Conservation (phyloP, 306 rosid genomes). For the Urtica urens region DNA sequence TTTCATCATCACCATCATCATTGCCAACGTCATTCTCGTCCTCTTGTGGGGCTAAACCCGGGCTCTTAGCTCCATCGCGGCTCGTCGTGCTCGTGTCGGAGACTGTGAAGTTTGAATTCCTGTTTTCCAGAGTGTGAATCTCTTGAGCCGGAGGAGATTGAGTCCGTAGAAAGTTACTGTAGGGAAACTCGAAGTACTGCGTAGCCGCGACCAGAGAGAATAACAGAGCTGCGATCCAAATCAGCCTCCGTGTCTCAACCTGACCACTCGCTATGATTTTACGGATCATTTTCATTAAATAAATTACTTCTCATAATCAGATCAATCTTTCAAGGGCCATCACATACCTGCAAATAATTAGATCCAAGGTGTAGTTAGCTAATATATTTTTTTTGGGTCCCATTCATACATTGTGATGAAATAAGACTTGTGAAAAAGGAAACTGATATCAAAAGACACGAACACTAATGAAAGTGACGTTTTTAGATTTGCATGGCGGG, state of each 20-base stretch:
- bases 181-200: not conserved
- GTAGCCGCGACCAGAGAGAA: not conserved
- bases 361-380: not conserved
- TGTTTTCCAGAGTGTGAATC: no score
- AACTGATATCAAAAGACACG: not conserved
- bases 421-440: no score
- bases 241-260: conserved; percentile 18
- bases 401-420: not conserved
- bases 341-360: not conserved
- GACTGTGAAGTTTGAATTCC: no score
- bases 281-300: not conserved
- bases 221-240: conserved; percentile 8
- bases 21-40: conserved; percentile 16
- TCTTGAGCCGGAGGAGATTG: not conserved
- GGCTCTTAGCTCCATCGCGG: not conserved
- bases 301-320: not conserved
- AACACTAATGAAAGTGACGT: not conserved
- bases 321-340: not conserved
- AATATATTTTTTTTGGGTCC: not conserved
- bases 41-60: conserved; percentile 17
- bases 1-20: conserved; percentile 14
- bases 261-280: not conserved
- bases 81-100: not conserved
- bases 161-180: not conserved
- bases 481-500: not conserved